Percentiles rank a stretch among this genome's conserved stretches.
Conservation (phyloP, 441 rosid species). For the Euphorbia schlechtendalii region DNA sequence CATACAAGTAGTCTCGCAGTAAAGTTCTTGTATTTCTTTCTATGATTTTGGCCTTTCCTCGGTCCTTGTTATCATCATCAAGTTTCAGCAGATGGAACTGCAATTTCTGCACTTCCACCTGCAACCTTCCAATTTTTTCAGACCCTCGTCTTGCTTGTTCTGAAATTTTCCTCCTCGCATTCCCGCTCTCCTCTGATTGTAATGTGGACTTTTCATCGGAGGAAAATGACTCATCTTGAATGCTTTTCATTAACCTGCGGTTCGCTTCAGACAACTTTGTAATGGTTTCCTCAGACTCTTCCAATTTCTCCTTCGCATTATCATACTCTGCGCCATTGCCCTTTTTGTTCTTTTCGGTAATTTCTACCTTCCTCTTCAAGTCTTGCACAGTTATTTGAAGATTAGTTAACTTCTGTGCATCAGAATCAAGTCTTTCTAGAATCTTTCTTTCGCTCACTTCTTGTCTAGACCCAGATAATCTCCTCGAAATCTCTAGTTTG, state of each 20-base stretch:
- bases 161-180: slow-evolving; percentile 40
- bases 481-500: slow-evolving; percentile 56
- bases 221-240: slow-evolving; percentile 37
- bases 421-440: slow-evolving; percentile 85
- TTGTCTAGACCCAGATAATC: no score
- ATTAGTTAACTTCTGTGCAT: slow-evolving; percentile 73
- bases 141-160: slow-evolving; percentile 83
- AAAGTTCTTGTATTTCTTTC: slow-evolving; percentile 53
- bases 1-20: slow-evolving; percentile 76
- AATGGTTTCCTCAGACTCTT: slow-evolving; percentile 68
- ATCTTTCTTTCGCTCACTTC: slow-evolving; percentile 61
- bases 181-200: no score
- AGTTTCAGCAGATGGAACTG: slow-evolving; percentile 68
- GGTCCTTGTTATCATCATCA: slow-evolving; percentile 55
- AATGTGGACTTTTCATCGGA: no score
- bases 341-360: slow-evolving; percentile 49
- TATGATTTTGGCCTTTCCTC: slow-evolving; percentile 37
- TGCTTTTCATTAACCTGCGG: slow-evolving; percentile 44
- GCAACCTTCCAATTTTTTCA: slow-evolving; percentile 76
- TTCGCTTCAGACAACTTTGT: slow-evolving; percentile 53
- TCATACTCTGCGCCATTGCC: slow-evolving; percentile 60
- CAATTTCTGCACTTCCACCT: slow-evolving; percentile 85
- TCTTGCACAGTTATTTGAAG: slow-evolving; percentile 80
- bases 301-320: slow-evolving; percentile 64
- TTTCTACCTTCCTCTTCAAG: slow-evolving; percentile 65